phyloP scores from a whole-genome alignment of 1,284 basidiomycete genomes.

The Irpex sp. region DNA sequence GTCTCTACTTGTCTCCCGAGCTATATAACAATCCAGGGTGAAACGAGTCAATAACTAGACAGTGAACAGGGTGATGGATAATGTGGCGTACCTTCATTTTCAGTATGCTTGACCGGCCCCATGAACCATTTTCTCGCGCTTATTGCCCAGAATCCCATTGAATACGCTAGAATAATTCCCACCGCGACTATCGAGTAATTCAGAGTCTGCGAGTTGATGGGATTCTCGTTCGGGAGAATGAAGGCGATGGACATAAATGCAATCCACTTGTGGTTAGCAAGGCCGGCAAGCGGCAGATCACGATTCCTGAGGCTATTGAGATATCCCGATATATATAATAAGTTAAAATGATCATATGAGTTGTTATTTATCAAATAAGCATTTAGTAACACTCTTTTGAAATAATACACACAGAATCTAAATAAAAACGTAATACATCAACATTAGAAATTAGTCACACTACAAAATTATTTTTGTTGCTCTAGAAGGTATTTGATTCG shows the following conservation, averaged over 20 bases:
- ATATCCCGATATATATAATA: no score
- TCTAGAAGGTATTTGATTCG: no score
- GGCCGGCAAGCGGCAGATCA: no score
- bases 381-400: no score
- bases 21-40: constrained; percentile 20
- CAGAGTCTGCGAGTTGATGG: constrained; percentile 64
- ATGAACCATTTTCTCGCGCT: constrained; percentile 70
- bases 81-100: constrained; percentile 34
- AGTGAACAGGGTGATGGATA: background rate
- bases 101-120: constrained; percentile 64
- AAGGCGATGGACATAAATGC: constrained; percentile 63
- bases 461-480: no score
- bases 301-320: no score
- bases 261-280: no score
- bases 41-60: background rate
- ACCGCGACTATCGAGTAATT: constrained; percentile 76
- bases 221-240: constrained; percentile 64
- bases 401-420: no score
- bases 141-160: constrained; percentile 61
- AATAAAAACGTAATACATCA: no score
- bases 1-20: constrained; percentile 37
- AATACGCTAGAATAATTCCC: constrained; percentile 62
- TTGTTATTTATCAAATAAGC: no score
- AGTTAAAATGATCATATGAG: no score
- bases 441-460: no score